Percentiles rank a stretch among this genome's conserved stretches.
Conservation (phyloP, 176 grass and related monocot species). For the Rhynchospora breviuscula region DNA sequence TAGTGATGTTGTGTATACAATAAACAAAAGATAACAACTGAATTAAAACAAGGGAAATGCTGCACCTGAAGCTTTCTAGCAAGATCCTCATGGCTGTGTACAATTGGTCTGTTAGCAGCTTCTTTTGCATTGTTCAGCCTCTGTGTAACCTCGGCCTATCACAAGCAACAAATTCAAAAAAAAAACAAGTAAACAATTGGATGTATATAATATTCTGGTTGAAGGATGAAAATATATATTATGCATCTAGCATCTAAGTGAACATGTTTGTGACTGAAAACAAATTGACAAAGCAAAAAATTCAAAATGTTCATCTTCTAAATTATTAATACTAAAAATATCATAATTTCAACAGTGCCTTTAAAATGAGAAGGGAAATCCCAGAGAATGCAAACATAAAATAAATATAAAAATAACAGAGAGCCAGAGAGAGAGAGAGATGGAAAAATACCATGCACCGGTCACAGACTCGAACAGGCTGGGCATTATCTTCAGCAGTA, state of each 20-base stretch:
- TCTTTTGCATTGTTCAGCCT: constrained; percentile 81
- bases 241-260: neutral
- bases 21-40: neutral
- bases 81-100: constrained; percentile 90
- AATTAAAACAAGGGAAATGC: constrained; percentile 10
- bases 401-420: neutral
- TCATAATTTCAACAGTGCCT: neutral
- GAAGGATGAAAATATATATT: neutral
- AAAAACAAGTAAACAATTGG: neutral
- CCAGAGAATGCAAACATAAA: neutral
- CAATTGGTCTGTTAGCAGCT: constrained; percentile 53
- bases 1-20: constrained; percentile 16
- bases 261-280: neutral
- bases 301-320: neutral
- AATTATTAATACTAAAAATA: neutral
- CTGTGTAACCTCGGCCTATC: constrained; percentile 77
- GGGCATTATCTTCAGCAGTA: constrained; percentile 69
- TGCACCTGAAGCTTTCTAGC: constrained; percentile 82
- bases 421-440: neutral
- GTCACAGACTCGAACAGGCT: constrained; percentile 83
- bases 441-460: constrained; percentile 74
- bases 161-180: constrained; percentile 14
- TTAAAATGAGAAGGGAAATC: neutral
- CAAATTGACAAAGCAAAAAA: constrained; percentile 7
- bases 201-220: neutral